Evolutionary conservation across 2,329 filamentous ascomycete genomes (phyloP).

Genomic region (Calycina marina): DNA sequence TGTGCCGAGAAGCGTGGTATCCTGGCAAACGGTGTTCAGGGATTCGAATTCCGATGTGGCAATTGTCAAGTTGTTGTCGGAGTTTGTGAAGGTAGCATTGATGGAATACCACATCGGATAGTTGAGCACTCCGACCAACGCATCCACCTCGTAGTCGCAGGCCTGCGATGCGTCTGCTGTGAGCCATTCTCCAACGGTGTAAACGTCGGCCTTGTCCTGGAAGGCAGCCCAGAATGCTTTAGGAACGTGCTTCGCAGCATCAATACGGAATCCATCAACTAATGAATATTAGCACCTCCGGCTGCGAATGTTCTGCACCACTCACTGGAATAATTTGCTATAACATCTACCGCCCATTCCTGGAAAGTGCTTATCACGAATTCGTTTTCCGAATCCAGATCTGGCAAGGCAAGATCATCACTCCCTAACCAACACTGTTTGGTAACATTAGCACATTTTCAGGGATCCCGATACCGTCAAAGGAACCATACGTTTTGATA

Average conservation of each 20-base stretch:
- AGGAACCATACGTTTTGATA: no score
- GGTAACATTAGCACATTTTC: no score
- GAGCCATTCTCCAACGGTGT: slow-evolving; percentile 45
- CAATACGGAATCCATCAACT: slow-evolving; percentile 27
- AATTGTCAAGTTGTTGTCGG: neutral
- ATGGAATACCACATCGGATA: slow-evolving; percentile 32
- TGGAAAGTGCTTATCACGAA: slow-evolving; percentile 12
- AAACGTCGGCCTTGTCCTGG: slow-evolving; percentile 35
- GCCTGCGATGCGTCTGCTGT: slow-evolving; percentile 36
- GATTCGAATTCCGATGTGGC: neutral
- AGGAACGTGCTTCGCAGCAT: neutral
- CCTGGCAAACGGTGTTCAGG: slow-evolving; percentile 18
- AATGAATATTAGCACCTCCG: neutral
- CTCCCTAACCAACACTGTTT: slow-evolving; percentile 18
- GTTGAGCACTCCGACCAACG: slow-evolving; percentile 45
- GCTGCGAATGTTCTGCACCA: neutral
- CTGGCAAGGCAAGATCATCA: slow-evolving; percentile 17
- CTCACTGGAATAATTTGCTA: slow-evolving; percentile 15
- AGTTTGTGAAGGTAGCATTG: neutral
- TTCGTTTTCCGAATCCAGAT: slow-evolving; percentile 18
- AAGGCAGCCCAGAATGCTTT: slow-evolving; percentile 39
- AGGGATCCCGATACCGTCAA: no score
- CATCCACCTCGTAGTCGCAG: slow-evolving; percentile 36
- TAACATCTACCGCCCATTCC: slow-evolving; percentile 15
- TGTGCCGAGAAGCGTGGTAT: slow-evolving; percentile 25